These are phyloP conservation scores for Candida sp. DNA, from an alignment of 1,139 yeast species.

Conservation along the genomic window DNA sequence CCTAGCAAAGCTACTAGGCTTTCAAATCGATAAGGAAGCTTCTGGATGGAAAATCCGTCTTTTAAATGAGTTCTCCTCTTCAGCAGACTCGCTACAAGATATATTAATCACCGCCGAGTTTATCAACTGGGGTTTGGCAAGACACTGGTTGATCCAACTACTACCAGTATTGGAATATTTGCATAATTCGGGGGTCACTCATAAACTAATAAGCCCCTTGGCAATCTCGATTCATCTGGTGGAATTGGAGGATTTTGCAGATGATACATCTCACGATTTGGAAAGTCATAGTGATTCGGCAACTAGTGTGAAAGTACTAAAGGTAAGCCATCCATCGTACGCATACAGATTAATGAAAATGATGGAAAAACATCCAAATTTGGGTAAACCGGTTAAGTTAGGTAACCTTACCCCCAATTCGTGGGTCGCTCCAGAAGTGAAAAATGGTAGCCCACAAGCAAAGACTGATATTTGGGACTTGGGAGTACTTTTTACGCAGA, in stretches of 20 bases:
- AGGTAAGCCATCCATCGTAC: conserved; percentile 67
- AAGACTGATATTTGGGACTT: conserved; percentile 93
- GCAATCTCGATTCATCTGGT: conserved; percentile 42
- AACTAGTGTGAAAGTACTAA: conserved; percentile 36
- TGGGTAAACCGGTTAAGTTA: conserved; percentile 7
- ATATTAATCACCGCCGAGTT: conserved; percentile 66
- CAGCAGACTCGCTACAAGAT: conserved; percentile 58
- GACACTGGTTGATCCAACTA: conserved; percentile 85
- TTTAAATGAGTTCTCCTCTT: conserved; percentile 60
- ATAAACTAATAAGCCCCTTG: conserved; percentile 62
- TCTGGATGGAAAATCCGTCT: conserved; percentile 63
- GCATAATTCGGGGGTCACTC: conserved; percentile 79
- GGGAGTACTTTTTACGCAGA: conserved; percentile 74
- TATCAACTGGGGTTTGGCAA: conserved; percentile 69
- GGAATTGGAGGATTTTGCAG: conserved; percentile 11
- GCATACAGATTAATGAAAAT: conserved; percentile 65
- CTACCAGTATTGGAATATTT: conserved; percentile 81
- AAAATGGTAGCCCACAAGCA: conserved; percentile 49
- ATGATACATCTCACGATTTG: conserved; percentile 3
- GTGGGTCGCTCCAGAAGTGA: conserved; percentile 83
- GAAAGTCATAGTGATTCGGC: conserved; percentile 2
- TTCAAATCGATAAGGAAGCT: conserved; percentile 55
- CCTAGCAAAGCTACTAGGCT: conserved; percentile 64
- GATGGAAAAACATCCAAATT: conserved; percentile 49
- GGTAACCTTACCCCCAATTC: conserved; percentile 19